phyloP scores from a whole-genome alignment of 371 early-diverging fungal genomes.

The Mucor circinelloides region DNA sequence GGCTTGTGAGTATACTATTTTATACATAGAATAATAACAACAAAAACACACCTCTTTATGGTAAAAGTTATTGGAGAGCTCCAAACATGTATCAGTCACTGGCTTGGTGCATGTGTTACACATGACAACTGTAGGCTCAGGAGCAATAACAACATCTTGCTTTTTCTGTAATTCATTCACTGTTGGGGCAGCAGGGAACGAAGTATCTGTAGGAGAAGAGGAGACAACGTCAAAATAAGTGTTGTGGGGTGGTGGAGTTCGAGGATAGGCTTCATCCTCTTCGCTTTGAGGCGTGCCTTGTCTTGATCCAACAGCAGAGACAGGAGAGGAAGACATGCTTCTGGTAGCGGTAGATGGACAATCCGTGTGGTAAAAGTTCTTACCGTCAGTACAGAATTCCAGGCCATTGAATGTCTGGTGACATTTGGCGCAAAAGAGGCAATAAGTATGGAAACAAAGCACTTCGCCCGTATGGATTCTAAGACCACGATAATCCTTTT shows the following conservation, averaged over 20 bases:
- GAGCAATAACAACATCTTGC: neutral
- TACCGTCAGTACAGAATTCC: conserved; percentile 49
- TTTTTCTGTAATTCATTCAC: neutral
- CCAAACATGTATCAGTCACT: conserved; percentile 29
- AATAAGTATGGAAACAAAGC: conserved; percentile 18
- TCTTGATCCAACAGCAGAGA: conserved; percentile 3
- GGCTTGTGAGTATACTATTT: neutral
- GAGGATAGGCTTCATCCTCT: conserved; percentile 24
- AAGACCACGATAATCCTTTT: conserved; percentile 31
- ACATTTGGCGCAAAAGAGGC: conserved; percentile 26
- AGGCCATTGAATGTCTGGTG: conserved; percentile 18
- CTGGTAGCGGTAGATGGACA: neutral
- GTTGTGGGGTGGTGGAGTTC: conserved; percentile 15
- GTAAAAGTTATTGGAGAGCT: conserved; percentile 24
- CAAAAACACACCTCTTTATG: conserved; percentile 30
- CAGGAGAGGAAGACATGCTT: neutral
- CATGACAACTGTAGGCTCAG: neutral
- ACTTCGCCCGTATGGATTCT: conserved; percentile 14
- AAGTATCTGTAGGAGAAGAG: neutral
- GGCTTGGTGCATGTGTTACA: conserved; percentile 24
- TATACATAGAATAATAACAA: neutral
- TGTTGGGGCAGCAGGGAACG: neutral
- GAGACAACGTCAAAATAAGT: conserved; percentile 9
- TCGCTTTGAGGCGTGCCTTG: conserved; percentile 18
- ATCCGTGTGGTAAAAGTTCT: conserved; percentile 45